Conservation (phyloP, 225 moss, liverwort and hornwort species). For the Polytrichum formosum region DNA sequence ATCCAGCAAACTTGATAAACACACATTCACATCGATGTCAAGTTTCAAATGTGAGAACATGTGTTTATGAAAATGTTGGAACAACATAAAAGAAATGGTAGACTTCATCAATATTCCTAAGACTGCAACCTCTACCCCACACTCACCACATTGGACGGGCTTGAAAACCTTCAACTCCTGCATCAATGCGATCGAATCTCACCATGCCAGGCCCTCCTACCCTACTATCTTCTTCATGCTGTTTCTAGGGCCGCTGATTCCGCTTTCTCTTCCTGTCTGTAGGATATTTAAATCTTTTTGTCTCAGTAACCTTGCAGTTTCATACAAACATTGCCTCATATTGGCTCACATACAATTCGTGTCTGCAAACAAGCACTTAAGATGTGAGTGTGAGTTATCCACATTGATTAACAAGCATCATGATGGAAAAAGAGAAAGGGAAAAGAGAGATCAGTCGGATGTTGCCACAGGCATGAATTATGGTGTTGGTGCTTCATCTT, state of each 20-base stretch:
- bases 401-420: no score
- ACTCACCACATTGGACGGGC: constrained; percentile 69
- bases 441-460: no score
- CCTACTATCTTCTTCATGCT: constrained; percentile 8
- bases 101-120: constrained; percentile 74
- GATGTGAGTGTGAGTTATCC: no score
- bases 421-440: no score
- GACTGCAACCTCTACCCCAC: constrained; percentile 74
- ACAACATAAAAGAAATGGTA: constrained; percentile 84
- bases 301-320: constrained; percentile 71
- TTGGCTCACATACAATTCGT: constrained; percentile 78
- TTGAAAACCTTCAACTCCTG: constrained; percentile 51
- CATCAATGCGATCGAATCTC: constrained; percentile 35
- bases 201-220: constrained; percentile 32
- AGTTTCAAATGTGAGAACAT: no score
- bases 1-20: no score
- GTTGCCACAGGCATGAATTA: no score
- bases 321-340: constrained; percentile 85
- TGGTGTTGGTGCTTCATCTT: no score
- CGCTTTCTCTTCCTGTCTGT: constrained; percentile 48
- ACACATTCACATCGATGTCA: no score
- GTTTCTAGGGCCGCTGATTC: constrained; percentile 26
- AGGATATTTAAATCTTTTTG: constrained; percentile 52
- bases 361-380: constrained; percentile 34
- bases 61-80: constrained; percentile 58